Conservation (phyloP, 805 yeast species). For the Yamadazyma philogaea region DNA sequence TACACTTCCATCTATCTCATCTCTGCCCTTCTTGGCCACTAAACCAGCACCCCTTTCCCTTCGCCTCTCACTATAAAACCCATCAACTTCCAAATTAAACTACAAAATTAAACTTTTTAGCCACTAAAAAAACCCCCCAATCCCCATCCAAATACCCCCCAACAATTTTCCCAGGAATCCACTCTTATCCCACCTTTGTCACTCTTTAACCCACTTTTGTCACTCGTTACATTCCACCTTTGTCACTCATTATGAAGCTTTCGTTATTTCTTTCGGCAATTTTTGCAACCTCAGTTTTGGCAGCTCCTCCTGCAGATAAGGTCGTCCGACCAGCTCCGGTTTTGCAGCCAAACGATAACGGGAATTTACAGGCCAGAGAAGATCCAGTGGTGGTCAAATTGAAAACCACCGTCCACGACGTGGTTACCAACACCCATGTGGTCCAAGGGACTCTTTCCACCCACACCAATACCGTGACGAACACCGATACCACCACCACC, state of each 20-base stretch:
- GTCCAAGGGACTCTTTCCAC: conserved; percentile 31
- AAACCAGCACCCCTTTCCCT: too few species aligned
- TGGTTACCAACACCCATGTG: conserved; percentile 30
- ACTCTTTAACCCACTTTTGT: conserved; percentile 8
- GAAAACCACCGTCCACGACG: conserved; percentile 33
- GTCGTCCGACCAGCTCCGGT: too few species aligned
- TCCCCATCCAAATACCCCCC: neutral
- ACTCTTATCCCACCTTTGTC: conserved; percentile 14
- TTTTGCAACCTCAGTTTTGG: conserved; percentile 18
- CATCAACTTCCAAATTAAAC: too few species aligned
- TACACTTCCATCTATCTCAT: too few species aligned
- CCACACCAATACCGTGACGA: conserved; percentile 24
- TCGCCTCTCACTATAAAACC: too few species aligned
- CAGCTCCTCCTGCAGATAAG: conserved; percentile 20
- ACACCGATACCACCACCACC: conserved; percentile 34
- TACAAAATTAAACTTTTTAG: too few species aligned
- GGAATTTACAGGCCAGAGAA: conserved; percentile 12
- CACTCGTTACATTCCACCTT: conserved; percentile 12
- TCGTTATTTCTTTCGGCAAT: conserved; percentile 22
- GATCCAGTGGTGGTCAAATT: conserved; percentile 30
- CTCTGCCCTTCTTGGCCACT: too few species aligned
- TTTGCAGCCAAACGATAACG: too few species aligned
- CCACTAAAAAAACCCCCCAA: too few species aligned
- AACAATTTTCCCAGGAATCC: conserved; percentile 2
- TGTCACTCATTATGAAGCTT: conserved; percentile 22